These are phyloP conservation scores for Blastocystis sp. DNA, from an alignment of 352 stramenopile genomes.

Conservation along the genomic window DNA sequence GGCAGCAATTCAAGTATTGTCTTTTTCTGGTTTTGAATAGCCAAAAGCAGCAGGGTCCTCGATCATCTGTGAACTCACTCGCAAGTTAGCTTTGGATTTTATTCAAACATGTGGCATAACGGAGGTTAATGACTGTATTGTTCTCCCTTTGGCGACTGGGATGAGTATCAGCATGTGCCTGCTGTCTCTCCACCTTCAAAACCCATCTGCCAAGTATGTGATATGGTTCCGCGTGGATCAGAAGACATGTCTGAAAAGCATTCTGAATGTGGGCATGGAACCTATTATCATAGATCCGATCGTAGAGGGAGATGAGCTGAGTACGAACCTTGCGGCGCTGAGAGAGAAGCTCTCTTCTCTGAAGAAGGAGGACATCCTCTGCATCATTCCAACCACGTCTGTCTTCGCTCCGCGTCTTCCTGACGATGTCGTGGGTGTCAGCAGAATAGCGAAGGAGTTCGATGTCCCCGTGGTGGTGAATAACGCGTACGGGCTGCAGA, in stretches of 20 bases:
- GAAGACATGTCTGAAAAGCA: constrained; percentile 64
- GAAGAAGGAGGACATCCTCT: constrained; percentile 39
- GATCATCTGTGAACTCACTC: constrained; percentile 54
- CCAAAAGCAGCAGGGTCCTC: constrained; percentile 64
- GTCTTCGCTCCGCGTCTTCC: constrained; percentile 62
- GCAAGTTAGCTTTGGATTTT: constrained; percentile 58
- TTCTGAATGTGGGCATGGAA: constrained; percentile 55
- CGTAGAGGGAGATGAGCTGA: constrained; percentile 59
- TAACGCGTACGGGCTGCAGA: constrained; percentile 63
- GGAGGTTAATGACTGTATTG: constrained; percentile 61
- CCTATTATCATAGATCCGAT: constrained; percentile 62
- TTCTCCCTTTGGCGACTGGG: constrained; percentile 62
- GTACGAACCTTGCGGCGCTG: constrained; percentile 14
- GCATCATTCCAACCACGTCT: constrained; percentile 62
- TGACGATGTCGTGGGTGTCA: constrained; percentile 56
- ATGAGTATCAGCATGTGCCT: constrained; percentile 61
- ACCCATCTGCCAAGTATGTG: constrained; percentile 62
- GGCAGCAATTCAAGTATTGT: constrained; percentile 47
- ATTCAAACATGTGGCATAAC: constrained; percentile 62
- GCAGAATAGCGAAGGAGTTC: constrained; percentile 55
- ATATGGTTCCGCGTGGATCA: constrained; percentile 63
- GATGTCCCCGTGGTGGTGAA: constrained; percentile 61
- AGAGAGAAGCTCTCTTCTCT: neutral
- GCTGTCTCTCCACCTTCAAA: constrained; percentile 8
- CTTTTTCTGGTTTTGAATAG: neutral